phyloP scores from a whole-genome alignment of 306 rosid species.

The Corylus americana region DNA sequence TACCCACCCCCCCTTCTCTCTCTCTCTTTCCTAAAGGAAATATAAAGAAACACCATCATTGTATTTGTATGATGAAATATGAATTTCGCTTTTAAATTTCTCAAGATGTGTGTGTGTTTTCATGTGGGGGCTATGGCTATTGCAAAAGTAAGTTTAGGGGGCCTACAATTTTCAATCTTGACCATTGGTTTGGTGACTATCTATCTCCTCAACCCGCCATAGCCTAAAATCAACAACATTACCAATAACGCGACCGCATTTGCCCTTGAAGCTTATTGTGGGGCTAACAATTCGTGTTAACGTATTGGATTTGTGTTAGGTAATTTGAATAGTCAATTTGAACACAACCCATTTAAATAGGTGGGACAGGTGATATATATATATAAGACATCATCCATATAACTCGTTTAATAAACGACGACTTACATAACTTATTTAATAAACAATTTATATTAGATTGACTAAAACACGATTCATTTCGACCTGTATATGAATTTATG shows the following conservation, averaged over 20 bases:
- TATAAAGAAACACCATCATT: conserved; percentile 2
- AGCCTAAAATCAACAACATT: neutral
- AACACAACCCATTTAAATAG: no score
- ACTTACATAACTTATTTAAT: no score
- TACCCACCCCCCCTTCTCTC: neutral
- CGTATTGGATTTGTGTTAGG: no score
- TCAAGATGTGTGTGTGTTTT: conserved; percentile 3
- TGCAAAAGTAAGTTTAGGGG: conserved; percentile 13
- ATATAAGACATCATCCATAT: no score
- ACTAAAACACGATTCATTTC: no score
- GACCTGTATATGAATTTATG: no score
- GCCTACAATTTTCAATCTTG: conserved; percentile 13
- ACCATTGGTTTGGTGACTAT: conserved; percentile 3
- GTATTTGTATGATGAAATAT: neutral
- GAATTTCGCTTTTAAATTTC: neutral
- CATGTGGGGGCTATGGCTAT: neutral
- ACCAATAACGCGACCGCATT: neutral
- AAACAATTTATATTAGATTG: no score
- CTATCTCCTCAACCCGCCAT: neutral
- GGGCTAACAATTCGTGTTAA: no score
- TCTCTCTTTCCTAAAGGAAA: neutral
- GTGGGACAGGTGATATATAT: no score
- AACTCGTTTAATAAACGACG: no score
- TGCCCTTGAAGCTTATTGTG: no score
- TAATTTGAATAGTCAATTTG: no score